Conservation (phyloP, 306 rosid species). For the Begonia loranthoides region DNA sequence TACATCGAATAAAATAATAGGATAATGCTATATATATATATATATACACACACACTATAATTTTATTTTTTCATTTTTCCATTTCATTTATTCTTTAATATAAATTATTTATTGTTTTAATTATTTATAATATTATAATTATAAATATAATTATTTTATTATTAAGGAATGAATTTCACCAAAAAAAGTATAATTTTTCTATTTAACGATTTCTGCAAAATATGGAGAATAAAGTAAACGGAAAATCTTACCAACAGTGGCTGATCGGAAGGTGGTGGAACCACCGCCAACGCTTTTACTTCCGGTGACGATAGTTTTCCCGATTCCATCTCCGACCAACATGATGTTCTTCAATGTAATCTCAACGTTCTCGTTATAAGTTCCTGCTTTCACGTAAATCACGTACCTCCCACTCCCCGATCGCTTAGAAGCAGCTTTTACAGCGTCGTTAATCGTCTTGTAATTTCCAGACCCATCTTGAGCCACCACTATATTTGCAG, state of each 20-base stretch:
- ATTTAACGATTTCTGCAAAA: too few species aligned
- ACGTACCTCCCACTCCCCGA: constrained; percentile 50
- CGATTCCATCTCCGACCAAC: constrained; percentile 84
- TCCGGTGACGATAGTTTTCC: constrained; percentile 70
- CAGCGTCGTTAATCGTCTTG: constrained; percentile 38
- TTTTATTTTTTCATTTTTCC: too few species aligned
- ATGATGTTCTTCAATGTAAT: constrained; percentile 38
- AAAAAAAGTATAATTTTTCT: too few species aligned
- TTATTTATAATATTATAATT: too few species aligned
- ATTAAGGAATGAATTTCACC: too few species aligned
- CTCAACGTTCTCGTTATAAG: constrained; percentile 52
- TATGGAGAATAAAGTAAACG: too few species aligned
- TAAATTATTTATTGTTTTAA: too few species aligned
- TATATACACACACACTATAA: too few species aligned
- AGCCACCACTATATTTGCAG: constrained; percentile 57
- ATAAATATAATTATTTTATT: too few species aligned
- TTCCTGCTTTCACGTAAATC: constrained; percentile 64
- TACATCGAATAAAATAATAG: too few species aligned
- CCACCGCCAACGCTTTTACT: constrained; percentile 91
- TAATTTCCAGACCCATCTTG: constrained; percentile 65
- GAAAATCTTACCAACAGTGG: constrained; percentile 63
- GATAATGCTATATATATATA: too few species aligned
- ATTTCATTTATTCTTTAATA: too few species aligned
- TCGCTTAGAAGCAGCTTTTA: constrained; percentile 23
- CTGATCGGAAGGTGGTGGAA: constrained; percentile 58